These are phyloP conservation scores for Filosporella fistucella DNA, from an alignment of 495 filamentous ascomycete species.

Conservation along the genomic window DNA sequence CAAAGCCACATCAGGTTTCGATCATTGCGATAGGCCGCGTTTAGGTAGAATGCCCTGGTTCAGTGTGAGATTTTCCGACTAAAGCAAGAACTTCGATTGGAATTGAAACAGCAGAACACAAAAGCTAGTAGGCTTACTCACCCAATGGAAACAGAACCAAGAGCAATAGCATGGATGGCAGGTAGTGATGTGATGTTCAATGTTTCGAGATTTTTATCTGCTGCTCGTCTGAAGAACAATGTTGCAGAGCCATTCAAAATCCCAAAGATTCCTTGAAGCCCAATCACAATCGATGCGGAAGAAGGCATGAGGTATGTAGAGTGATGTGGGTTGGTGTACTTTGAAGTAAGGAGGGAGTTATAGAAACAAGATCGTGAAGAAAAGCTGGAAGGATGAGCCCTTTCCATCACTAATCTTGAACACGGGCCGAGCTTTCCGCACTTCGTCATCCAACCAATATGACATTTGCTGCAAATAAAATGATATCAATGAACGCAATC, in stretches of 20 bases:
- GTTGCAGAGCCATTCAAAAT: slow-evolving; percentile 10
- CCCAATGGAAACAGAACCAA: slow-evolving; percentile 8
- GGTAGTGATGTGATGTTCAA: slow-evolving; percentile 1
- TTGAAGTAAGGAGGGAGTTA: neutral
- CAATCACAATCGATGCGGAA: neutral
- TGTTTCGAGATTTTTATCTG: neutral
- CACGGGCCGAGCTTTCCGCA: no score
- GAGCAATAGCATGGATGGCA: slow-evolving; percentile 8
- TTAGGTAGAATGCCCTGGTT: slow-evolving; percentile 5
- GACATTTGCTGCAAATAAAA: no score
- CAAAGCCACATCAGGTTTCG: neutral
- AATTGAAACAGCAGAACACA: neutral
- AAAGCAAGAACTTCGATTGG: neutral
- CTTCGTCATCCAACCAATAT: no score
- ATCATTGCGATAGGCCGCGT: neutral
- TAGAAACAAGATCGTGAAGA: no score
- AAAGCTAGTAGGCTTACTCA: neutral
- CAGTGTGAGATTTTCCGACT: neutral
- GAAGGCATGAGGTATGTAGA: no score
- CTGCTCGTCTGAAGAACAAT: neutral
- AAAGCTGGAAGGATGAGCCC: no score
- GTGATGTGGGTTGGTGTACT: no score
- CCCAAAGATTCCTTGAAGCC: slow-evolving; percentile 9
- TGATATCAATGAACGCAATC: no score
- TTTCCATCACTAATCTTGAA: no score